These are phyloP conservation scores for Cyclocybe aegerita DNA, from an alignment of 768 basidiomycete genomes.

Conservation along the genomic window DNA sequence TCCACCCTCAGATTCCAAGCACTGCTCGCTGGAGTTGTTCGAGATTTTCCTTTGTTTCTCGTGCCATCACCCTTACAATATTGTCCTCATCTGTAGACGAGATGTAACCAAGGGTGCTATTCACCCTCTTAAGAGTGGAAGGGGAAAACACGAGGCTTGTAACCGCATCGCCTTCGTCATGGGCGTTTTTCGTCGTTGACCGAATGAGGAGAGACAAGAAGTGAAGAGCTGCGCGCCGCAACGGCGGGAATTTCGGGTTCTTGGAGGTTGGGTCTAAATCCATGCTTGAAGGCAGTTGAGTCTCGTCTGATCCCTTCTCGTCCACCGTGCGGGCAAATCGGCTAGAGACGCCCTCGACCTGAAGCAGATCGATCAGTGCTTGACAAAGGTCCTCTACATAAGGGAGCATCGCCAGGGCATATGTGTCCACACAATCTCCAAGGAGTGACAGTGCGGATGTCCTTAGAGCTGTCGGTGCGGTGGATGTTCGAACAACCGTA, in stretches of 20 bases:
- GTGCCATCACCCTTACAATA: slow-evolving; percentile 73
- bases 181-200: slow-evolving; percentile 50
- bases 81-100: slow-evolving; percentile 69
- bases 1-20: slow-evolving; percentile 31
- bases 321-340: not conserved
- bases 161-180: slow-evolving; percentile 33
- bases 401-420: slow-evolving; percentile 57
- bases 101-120: slow-evolving; percentile 67
- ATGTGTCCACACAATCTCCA: slow-evolving; percentile 68
- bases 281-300: slow-evolving; percentile 32
- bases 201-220: slow-evolving; percentile 72
- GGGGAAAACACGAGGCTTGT: slow-evolving; percentile 27
- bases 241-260: slow-evolving; percentile 69
- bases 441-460: slow-evolving; percentile 62
- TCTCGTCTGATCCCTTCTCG: not conserved
- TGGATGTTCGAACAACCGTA: slow-evolving; percentile 51
- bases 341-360: slow-evolving; percentile 51
- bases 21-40: slow-evolving; percentile 47
- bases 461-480: slow-evolving; percentile 73
- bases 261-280: slow-evolving; percentile 58
- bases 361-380: slow-evolving; percentile 77
- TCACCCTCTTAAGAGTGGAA: slow-evolving; percentile 46
- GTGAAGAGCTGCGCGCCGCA: slow-evolving; percentile 86
- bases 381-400: slow-evolving; percentile 62
- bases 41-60: slow-evolving; percentile 60